These are phyloP conservation scores for Megacollybia platyphylla DNA, from an alignment of 1,284 basidiomycete species.

Conservation along the genomic window DNA sequence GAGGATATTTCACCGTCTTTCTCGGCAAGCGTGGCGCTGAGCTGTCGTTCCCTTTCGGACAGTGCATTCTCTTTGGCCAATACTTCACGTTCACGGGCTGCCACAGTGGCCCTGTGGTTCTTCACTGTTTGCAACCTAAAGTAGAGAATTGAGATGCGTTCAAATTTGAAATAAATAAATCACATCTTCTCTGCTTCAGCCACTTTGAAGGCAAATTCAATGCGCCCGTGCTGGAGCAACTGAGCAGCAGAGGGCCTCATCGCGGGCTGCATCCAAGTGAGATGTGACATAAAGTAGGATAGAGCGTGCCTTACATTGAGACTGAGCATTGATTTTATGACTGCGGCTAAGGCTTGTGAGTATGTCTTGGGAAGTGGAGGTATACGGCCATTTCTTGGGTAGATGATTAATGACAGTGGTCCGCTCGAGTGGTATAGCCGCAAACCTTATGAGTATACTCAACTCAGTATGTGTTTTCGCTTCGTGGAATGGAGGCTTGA, in stretches of 20 bases:
- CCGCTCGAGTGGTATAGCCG: slow-evolving; percentile 2
- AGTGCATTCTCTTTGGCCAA: slow-evolving; percentile 41
- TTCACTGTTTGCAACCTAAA: slow-evolving; percentile 50
- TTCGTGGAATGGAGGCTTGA: slow-evolving; percentile 85
- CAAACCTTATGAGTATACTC: slow-evolving; percentile 67
- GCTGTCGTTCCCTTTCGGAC: slow-evolving; percentile 38
- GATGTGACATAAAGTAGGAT: slow-evolving; percentile 1
- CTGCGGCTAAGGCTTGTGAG: slow-evolving; percentile 54
- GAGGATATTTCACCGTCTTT: slow-evolving; percentile 48
- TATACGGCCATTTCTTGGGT: slow-evolving; percentile 66
- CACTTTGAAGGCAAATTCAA: slow-evolving; percentile 62
- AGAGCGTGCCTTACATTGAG: slow-evolving; percentile 48
- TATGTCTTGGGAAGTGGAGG: slow-evolving; percentile 78
- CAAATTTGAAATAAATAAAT: slow-evolving; percentile 12
- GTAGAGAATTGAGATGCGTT: slow-evolving; percentile 1
- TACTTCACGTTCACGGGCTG: slow-evolving; percentile 59
- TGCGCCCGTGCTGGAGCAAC: slow-evolving; percentile 64
- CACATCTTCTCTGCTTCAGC: slow-evolving; percentile 73
- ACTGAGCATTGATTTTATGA: slow-evolving; percentile 81
- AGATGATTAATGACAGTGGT: background rate
- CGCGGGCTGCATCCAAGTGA: slow-evolving; percentile 40
- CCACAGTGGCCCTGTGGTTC: slow-evolving; percentile 39
- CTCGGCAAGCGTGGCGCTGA: slow-evolving; percentile 31
- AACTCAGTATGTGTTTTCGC: slow-evolving; percentile 81
- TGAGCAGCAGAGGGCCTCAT: slow-evolving; percentile 74